Evolutionary conservation across 2,329 filamentous ascomycete genomes (phyloP).

Genomic region (Nectriaceae sp.): DNA sequence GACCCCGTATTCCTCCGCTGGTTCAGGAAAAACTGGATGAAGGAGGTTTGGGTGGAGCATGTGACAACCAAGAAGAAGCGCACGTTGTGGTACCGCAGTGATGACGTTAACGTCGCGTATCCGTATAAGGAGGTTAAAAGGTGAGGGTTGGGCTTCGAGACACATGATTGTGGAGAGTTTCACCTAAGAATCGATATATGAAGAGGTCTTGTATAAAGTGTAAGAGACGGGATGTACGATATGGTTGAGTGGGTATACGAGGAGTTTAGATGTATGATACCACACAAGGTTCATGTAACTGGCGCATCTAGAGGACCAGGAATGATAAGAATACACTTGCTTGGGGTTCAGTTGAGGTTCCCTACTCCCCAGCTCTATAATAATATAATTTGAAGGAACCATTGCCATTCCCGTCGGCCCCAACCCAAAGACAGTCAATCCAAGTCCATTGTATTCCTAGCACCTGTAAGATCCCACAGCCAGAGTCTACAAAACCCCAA

Average conservation of each 20-base stretch:
- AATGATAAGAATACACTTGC: too few species aligned
- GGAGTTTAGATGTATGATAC: background rate
- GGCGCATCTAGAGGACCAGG: too few species aligned
- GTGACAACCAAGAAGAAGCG: constrained; percentile 82
- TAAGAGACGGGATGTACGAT: constrained; percentile 11
- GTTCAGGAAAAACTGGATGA: constrained; percentile 74
- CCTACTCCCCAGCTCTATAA: too few species aligned
- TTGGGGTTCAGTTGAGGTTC: too few species aligned
- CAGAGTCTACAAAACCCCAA: constrained; percentile 21
- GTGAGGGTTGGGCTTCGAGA: background rate
- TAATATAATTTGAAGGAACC: too few species aligned
- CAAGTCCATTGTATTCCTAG: too few species aligned
- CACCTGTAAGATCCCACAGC: background rate
- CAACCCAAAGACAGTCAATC: too few species aligned
- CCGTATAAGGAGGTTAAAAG: constrained; percentile 50
- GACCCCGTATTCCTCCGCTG: constrained; percentile 87
- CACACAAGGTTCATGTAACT: too few species aligned
- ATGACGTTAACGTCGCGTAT: constrained; percentile 69
- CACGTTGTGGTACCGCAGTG: constrained; percentile 82
- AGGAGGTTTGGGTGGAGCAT: constrained; percentile 91
- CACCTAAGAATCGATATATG: background rate
- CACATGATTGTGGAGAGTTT: background rate
- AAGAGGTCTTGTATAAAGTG: background rate
- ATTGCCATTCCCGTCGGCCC: too few species aligned
- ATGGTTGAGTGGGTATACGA: constrained; percentile 1